phyloP scores from a whole-genome alignment of 257 asterid genomes.

The Solanum verrucosum region DNA sequence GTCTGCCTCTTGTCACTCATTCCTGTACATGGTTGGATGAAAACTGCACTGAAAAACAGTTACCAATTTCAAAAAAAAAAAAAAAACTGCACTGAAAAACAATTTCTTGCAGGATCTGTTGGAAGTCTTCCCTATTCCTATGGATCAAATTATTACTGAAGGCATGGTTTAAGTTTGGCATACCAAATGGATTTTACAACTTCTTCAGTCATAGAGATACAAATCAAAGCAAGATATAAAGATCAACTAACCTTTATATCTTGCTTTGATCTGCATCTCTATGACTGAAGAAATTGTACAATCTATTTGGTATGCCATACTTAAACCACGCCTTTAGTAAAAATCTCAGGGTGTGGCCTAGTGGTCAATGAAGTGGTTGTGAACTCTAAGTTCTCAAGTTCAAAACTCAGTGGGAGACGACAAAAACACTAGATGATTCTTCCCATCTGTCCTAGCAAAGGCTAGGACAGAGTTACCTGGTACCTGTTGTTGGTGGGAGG shows the following conservation, averaged over 20 bases:
- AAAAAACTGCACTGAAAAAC: background rate
- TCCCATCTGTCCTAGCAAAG: background rate
- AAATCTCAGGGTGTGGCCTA: background rate
- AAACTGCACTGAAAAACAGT: background rate
- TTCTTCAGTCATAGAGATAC: background rate
- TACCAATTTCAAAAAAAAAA: no score
- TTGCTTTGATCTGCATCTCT: background rate
- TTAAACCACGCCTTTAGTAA: background rate
- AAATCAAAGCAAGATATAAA: background rate
- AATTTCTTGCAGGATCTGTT: background rate
- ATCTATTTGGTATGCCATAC: background rate
- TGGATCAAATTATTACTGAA: background rate
- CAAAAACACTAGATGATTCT: background rate
- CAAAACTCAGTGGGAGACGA: background rate
- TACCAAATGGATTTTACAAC: background rate
- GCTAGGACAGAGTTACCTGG: background rate
- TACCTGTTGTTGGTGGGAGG: background rate
- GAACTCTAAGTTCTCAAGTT: background rate
- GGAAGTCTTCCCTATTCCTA: background rate
- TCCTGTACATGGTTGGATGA: background rate
- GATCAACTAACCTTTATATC: background rate
- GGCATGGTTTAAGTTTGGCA: background rate
- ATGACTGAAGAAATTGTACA: background rate
- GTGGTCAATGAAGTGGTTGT: background rate
- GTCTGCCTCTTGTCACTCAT: background rate